phyloP scores from a whole-genome alignment of 306 rosid species.

The Cucumis hystrix region DNA sequence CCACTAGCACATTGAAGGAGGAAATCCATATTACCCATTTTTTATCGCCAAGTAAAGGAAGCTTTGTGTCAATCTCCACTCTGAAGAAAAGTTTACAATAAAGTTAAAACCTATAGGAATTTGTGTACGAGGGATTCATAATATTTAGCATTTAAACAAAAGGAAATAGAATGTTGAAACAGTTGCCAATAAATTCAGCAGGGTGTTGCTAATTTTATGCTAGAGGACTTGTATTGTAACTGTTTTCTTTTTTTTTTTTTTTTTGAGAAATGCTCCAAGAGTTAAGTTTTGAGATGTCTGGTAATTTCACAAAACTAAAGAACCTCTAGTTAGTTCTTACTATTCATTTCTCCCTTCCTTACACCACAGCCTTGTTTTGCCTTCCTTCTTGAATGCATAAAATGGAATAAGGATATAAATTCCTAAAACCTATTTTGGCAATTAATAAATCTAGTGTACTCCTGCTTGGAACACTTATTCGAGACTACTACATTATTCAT shows the following conservation, averaged over 20 bases:
- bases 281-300: background rate
- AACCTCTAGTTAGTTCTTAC: background rate
- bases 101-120: background rate
- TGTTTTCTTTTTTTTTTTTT: background rate
- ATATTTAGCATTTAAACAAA: background rate
- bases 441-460: background rate
- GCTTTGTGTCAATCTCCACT: constrained; percentile 73
- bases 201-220: background rate
- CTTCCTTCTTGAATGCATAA: background rate
- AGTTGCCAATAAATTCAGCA: background rate
- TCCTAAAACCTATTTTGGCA: background rate
- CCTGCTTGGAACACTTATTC: background rate
- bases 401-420: background rate
- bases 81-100: constrained; percentile 18
- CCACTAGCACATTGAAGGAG: constrained; percentile 88
- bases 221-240: background rate
- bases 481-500: background rate
- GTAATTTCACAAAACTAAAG: background rate
- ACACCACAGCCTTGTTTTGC: background rate
- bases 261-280: background rate
- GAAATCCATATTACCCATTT: constrained; percentile 94
- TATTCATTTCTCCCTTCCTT: background rate
- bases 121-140: background rate
- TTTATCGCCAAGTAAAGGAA: constrained; percentile 67
- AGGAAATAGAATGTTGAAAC: background rate